Conservation (phyloP, 2,329 filamentous ascomycete genomes). For the Colletotrichum sp. region DNA sequence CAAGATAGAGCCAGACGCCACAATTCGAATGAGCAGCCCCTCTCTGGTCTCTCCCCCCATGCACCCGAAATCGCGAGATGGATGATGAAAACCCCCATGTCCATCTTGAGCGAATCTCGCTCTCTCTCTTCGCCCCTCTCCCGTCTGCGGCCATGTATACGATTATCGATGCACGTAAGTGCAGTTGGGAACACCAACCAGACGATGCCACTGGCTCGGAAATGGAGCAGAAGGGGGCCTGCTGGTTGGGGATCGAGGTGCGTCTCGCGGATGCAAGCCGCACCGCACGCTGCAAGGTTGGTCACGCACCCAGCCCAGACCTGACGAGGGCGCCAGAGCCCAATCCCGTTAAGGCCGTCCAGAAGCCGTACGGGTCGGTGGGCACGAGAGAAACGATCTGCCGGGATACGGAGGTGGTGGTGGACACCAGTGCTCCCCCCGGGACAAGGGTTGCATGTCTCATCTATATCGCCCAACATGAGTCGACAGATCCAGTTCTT, state of each 20-base stretch:
- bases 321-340: neutral
- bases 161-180: neutral
- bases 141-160: neutral
- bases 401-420: slow-evolving; percentile 14
- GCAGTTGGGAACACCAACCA: neutral
- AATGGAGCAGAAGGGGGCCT: neutral
- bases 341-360: neutral
- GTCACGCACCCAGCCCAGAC: neutral
- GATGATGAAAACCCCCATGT: neutral
- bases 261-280: neutral
- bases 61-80: slow-evolving; percentile 1
- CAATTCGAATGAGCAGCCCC: neutral
- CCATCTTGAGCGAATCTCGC: neutral
- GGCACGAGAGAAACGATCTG: slow-evolving; percentile 13
- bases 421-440: neutral
- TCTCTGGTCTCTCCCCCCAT: neutral
- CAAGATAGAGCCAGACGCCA: neutral
- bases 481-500: neutral
- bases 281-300: neutral
- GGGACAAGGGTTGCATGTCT: slow-evolving; percentile 9
- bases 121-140: neutral
- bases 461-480: slow-evolving; percentile 7
- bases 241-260: neutral
- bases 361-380: neutral
- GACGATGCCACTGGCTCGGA: neutral